These are phyloP conservation scores for Pseudoturritis turrita DNA, from an alignment of 345 rosid species.

Conservation along the genomic window DNA sequence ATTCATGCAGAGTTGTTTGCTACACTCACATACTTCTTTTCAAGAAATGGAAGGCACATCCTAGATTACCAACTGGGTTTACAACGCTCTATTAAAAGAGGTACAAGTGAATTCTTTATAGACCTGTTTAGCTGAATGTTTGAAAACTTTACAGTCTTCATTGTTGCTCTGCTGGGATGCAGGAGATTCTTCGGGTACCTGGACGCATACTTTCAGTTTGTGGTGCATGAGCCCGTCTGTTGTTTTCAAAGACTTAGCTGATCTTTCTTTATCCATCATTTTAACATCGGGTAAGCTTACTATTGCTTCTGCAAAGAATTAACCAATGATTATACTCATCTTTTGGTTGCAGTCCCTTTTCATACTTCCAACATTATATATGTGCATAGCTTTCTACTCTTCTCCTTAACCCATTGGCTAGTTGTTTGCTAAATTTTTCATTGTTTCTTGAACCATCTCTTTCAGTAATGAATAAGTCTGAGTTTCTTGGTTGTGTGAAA, in stretches of 20 bases:
- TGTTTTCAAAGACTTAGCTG: constrained; percentile 81
- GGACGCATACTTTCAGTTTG: constrained; percentile 65
- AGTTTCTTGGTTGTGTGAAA: constrained; percentile 18
- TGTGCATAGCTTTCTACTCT: not conserved
- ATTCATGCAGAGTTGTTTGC: constrained; percentile 65
- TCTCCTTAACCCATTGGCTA: not conserved
- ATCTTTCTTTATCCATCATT: constrained; percentile 81
- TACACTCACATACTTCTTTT: constrained; percentile 84
- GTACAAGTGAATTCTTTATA: constrained; percentile 43
- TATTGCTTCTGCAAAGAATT: not conserved
- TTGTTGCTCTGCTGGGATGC: constrained; percentile 20
- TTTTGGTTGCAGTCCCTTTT: not conserved
- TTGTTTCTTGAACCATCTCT: constrained; percentile 8
- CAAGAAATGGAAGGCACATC: constrained; percentile 65
- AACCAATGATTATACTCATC: not conserved
- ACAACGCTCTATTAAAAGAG: constrained; percentile 58
- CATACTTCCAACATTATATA: not conserved
- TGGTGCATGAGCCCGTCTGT: constrained; percentile 98
- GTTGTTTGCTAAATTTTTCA: not conserved
- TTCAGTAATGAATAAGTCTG: not conserved
- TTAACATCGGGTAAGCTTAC: constrained; percentile 89
- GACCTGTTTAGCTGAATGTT: not conserved
- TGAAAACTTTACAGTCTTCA: constrained; percentile 4
- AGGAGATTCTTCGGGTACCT: constrained; percentile 56
- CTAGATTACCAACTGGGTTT: constrained; percentile 79